A percentile compares a stretch with the other conserved stretches of the same genome.
These are phyloP conservation scores for Globisporangium okanoganense DNA, from an alignment of 352 stramenopile genomes.

Conservation along the genomic window DNA sequence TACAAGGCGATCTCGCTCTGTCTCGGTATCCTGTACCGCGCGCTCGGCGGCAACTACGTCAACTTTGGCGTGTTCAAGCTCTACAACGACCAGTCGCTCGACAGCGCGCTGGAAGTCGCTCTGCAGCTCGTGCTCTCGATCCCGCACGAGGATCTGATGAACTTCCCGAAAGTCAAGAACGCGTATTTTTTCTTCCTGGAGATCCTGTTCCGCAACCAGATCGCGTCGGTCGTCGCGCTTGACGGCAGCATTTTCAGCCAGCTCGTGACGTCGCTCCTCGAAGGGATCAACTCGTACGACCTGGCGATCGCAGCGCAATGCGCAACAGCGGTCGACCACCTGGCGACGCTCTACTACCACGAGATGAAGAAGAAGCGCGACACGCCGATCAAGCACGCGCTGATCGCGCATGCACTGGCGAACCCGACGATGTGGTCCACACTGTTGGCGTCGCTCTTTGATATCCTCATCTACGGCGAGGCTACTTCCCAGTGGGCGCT, in stretches of 20 bases:
- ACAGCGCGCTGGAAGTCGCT: constrained; percentile 93
- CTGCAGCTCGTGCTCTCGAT: constrained; percentile 95
- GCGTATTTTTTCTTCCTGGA: constrained; percentile 98
- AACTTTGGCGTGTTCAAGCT: constrained; percentile 99
- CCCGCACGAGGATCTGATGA: constrained; percentile 94
- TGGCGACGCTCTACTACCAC: constrained; percentile 92
- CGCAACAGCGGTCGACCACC: constrained; percentile 95
- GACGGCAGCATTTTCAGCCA: constrained; percentile 94
- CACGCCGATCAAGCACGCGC: constrained; percentile 90
- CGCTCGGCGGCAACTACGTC: constrained; percentile 94
- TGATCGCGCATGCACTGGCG: constrained; percentile 89
- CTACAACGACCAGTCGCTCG: constrained; percentile 95
- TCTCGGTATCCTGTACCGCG: constrained; percentile 88
- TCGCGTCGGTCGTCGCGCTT: constrained; percentile 91
- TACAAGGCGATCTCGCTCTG: constrained; percentile 98
- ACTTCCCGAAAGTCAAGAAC: constrained; percentile 97
- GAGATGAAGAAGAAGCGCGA: constrained; percentile 96
- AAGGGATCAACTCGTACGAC: constrained; percentile 89
- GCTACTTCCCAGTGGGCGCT: constrained; percentile 97
- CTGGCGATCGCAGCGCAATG: constrained; percentile 92
- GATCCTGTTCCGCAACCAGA: constrained; percentile 98
- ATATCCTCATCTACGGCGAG: constrained; percentile 96
- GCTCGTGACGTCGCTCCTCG: constrained; percentile 92
- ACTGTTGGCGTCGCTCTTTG: constrained; percentile 91
- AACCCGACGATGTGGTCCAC: constrained; percentile 93